Evolutionary conservation across 129 eudicot genomes (phyloP).

Genomic region (Saussurea involucrata): DNA sequence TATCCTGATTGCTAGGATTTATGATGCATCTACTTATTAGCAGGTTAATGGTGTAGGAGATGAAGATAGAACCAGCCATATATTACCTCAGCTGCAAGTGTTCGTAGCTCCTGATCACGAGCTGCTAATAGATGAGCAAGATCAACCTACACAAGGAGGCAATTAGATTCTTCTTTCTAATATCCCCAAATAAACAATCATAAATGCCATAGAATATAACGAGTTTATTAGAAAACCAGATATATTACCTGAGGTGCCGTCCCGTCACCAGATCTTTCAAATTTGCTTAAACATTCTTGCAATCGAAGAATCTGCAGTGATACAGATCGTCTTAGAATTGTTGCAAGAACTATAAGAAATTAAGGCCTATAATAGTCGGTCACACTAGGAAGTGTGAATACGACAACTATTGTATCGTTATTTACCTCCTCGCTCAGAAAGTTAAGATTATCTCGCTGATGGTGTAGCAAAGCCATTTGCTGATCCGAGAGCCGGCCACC

Average conservation of each 20-base stretch:
- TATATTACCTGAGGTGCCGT: constrained; percentile 87
- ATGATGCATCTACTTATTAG: not conserved
- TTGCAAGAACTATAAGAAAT: not conserved
- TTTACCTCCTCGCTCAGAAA: constrained; percentile 97
- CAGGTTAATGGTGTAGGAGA: not conserved
- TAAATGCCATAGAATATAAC: not conserved
- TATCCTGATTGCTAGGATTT: not conserved
- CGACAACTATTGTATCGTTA: not conserved
- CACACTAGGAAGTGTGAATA: not conserved
- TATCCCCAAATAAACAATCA: not conserved
- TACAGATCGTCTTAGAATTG: not conserved
- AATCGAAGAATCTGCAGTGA: constrained; percentile 74
- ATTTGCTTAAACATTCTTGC: constrained; percentile 94
- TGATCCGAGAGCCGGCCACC: constrained; percentile 96
- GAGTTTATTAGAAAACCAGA: not conserved
- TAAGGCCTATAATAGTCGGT: not conserved
- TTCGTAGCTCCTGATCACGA: constrained; percentile 97
- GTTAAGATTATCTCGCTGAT: constrained; percentile 94
- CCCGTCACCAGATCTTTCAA: constrained; percentile 79
- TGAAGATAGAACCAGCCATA: not conserved
- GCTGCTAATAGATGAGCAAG: constrained; percentile 95
- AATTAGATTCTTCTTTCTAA: not conserved
- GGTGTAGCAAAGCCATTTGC: constrained; percentile 95
- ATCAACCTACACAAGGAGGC: constrained; percentile 64
- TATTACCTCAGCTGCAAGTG: constrained; percentile 98